Conservation (phyloP, 768 basidiomycete species). For the Suillus americanus region DNA sequence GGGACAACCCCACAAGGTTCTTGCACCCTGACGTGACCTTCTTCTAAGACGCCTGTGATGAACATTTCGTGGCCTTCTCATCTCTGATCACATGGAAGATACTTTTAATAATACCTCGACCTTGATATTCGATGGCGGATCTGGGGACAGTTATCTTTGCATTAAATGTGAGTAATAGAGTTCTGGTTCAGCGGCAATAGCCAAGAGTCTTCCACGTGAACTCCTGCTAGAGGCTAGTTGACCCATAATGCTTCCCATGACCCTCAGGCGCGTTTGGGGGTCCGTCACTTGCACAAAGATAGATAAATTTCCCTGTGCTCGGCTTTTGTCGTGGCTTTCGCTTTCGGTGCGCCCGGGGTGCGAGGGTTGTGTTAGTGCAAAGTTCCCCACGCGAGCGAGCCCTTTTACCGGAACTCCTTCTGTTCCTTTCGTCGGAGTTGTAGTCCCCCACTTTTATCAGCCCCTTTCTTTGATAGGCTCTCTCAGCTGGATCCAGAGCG, state of each 20-base stretch:
- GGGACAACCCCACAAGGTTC: not conserved
- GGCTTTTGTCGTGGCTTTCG: not conserved
- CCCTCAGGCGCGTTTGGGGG: not conserved
- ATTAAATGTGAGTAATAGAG: slow-evolving; percentile 18
- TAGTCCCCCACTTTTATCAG: too few relatives aligned
- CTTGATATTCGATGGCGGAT: not conserved
- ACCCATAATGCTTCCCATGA: slow-evolving; percentile 3
- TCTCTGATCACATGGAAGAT: slow-evolving; percentile 8
- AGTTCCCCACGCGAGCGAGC: not conserved
- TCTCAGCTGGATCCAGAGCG: not conserved
- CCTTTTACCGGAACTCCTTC: slow-evolving; percentile 1
- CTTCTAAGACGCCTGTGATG: not conserved
- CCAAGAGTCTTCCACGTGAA: slow-evolving; percentile 20
- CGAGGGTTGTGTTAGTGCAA: not conserved
- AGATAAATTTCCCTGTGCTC: slow-evolving; percentile 4
- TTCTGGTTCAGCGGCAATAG: slow-evolving; percentile 16
- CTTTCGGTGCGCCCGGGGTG: not conserved
- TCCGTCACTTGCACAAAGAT: not conserved
- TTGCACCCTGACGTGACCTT: not conserved
- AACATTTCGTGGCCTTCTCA: not conserved
- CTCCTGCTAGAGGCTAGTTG: not conserved
- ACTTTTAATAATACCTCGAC: slow-evolving; percentile 1
- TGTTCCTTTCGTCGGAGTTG: slow-evolving; percentile 3
- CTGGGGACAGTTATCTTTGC: slow-evolving; percentile 11
- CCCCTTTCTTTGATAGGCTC: not conserved